These are phyloP conservation scores for Vicia sativa DNA, from an alignment of 306 rosid genomes.

Conservation along the genomic window DNA sequence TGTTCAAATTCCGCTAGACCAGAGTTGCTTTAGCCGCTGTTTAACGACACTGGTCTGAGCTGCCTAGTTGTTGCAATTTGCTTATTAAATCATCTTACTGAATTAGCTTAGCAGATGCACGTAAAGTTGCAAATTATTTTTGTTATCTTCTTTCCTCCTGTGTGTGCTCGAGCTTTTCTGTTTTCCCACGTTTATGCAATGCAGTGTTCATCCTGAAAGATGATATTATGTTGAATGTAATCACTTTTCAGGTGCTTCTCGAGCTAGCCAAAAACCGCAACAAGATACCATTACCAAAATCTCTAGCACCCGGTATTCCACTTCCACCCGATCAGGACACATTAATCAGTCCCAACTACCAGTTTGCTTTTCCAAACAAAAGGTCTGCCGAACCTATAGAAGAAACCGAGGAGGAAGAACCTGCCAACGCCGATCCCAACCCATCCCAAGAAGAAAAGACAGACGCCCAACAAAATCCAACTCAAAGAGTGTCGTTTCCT, in stretches of 20 bases:
- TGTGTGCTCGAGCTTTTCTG: too few relatives aligned
- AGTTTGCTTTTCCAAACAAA: constrained; percentile 72
- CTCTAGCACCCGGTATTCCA: constrained; percentile 62
- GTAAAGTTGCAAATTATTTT: constrained; percentile 7
- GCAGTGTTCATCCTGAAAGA: too few relatives aligned
- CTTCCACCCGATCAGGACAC: constrained; percentile 88
- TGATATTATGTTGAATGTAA: constrained; percentile 30
- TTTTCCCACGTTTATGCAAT: too few relatives aligned
- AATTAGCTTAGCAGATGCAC: background rate
- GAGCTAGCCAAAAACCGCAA: constrained; percentile 84
- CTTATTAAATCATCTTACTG: background rate
- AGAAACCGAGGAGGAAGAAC: constrained; percentile 77
- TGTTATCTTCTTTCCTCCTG: background rate
- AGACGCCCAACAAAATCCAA: constrained; percentile 59
- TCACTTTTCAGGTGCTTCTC: constrained; percentile 59
- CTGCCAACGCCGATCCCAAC: constrained; percentile 47
- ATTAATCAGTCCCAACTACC: constrained; percentile 76
- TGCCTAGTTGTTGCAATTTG: background rate
- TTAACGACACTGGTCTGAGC: background rate
- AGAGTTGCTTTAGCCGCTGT: too few relatives aligned
- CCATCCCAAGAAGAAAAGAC: constrained; percentile 61
- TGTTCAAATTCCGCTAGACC: too few relatives aligned
- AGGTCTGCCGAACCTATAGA: constrained; percentile 64
- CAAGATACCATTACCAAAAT: constrained; percentile 75
- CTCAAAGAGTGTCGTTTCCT: constrained; percentile 80